Evolutionary conservation across 768 basidiomycete genomes (phyloP), one percentile per base, ranked within the genome.

Genomic region (Pholiota microspora): DNA sequence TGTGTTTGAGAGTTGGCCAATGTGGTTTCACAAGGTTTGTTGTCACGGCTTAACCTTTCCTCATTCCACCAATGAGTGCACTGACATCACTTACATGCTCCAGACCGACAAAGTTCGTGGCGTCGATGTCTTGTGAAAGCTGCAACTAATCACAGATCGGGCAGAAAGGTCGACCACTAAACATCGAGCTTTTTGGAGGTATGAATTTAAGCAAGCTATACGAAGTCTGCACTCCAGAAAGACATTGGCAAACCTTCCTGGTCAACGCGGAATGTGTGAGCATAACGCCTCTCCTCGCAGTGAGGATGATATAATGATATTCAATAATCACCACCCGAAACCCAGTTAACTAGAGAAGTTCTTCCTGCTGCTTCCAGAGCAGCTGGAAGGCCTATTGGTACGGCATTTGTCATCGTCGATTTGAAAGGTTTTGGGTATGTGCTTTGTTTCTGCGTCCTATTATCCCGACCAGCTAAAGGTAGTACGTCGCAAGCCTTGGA

Each of bases 21-120:
- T 89, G 74, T 89, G 80, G 73, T 89, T 87, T 61, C 88, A 91
- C 67, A 89, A 89, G 73, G 86, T 82, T 48, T 27, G 77, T 58
- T 32, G n/a, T n/a, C n/a, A n/a, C n/a, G n/a, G n/a, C n/a, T n/a
- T n/a, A n/a, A n/a, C n/a, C n/a, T n/a, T n/a, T n/a, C n/a, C n/a
- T n/a, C n/a, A n/a, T n/a, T n/a, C n/a, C n/a, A 45, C 27, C 16
- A 23, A 10, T 45, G 15, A 12, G 18, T 21, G n/a, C n/a, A n/a
- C n/a, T n/a, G 10, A 34, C 25, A 44, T 10, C 13, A 21, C 6
- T 10, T 29, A 16, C 21, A n/a, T 32, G 3, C 9, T 28, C 6
- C 7, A 88, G 83, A 85, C 82, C 45, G 88, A 90, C 70, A 89
- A 88, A 77, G 86, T 85, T 50, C 55, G 71, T 53, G 8, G 29